phyloP scores from a whole-genome alignment of 2,329 filamentous ascomycete species.

The Penicillium nordicum region DNA sequence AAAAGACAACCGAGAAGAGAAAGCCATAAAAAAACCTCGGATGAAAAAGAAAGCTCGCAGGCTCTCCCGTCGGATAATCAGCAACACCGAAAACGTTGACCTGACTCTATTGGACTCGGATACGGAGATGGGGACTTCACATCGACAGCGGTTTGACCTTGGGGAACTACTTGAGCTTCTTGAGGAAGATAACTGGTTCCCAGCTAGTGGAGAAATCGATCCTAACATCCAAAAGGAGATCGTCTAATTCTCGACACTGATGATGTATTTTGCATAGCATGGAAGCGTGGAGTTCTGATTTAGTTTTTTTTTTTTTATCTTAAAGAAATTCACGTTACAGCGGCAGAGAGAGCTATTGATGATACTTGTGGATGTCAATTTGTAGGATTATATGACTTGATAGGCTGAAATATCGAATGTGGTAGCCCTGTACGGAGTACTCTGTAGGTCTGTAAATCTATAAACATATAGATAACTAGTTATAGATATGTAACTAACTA shows the following conservation, averaged over 20 bases:
- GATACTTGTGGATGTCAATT: background rate
- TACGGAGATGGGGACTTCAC: background rate
- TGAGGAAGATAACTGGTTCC: conserved; percentile 42
- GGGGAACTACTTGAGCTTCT: conserved; percentile 17
- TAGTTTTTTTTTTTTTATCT: background rate
- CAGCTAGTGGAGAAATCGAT: conserved; percentile 30
- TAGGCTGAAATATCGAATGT: background rate
- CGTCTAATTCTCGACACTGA: background rate
- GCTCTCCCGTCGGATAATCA: background rate
- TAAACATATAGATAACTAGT: too few species aligned
- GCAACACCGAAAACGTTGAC: conserved; percentile 2
- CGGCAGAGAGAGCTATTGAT: background rate
- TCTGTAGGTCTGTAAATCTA: too few species aligned
- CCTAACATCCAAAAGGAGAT: conserved; percentile 27
- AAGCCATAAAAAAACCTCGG: background rate
- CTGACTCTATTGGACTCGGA: conserved; percentile 5
- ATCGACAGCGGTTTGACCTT: background rate
- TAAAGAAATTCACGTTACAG: background rate
- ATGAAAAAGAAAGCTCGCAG: background rate
- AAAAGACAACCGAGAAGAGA: background rate
- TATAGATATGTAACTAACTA: too few species aligned
- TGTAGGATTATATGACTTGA: background rate
- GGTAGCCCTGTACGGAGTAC: background rate
- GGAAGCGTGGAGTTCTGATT: background rate
- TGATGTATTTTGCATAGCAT: background rate